phyloP scores from a whole-genome alignment of 768 basidiomycete genomes.

The Fomitopsis serialis region DNA sequence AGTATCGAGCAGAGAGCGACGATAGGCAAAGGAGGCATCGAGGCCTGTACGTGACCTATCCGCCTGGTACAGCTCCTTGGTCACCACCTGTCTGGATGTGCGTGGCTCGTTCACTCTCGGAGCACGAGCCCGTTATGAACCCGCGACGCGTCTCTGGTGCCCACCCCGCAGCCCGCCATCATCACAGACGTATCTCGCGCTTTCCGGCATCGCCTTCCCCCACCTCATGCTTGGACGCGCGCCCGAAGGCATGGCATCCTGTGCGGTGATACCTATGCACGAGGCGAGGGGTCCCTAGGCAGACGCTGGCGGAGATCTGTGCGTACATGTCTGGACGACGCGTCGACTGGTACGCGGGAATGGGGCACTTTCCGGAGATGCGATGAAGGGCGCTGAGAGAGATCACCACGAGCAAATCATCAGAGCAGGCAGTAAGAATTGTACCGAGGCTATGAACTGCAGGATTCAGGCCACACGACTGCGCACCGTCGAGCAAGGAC shows the following conservation, averaged over 20 bases:
- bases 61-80: constrained; percentile 2
- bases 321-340: constrained; percentile 21
- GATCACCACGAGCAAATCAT: constrained; percentile 30
- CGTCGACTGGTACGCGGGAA: constrained; percentile 18
- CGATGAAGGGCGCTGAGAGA: constrained; percentile 31
- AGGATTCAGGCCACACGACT: constrained; percentile 11
- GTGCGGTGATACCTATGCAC: constrained; percentile 13
- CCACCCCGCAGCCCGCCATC: constrained; percentile 10
- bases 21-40: constrained; percentile 23
- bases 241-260: constrained; percentile 6
- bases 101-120: constrained; percentile 37
- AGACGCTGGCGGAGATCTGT: constrained; percentile 44
- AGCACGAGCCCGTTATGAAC: constrained; percentile 17
- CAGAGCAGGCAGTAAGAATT: not conserved
- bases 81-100: constrained; percentile 21
- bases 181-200: constrained; percentile 26
- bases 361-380: constrained; percentile 48
- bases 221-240: constrained; percentile 9
- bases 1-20: constrained; percentile 23
- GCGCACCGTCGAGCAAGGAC: constrained; percentile 8
- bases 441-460: constrained; percentile 6
- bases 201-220: constrained; percentile 49
- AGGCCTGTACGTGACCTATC: constrained; percentile 34
- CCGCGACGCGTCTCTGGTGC: constrained; percentile 53
- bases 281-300: constrained; percentile 45